Evolutionary conservation across 2,329 filamentous ascomycete species (phyloP).

Genomic region (Nannizzia gypsea): DNA sequence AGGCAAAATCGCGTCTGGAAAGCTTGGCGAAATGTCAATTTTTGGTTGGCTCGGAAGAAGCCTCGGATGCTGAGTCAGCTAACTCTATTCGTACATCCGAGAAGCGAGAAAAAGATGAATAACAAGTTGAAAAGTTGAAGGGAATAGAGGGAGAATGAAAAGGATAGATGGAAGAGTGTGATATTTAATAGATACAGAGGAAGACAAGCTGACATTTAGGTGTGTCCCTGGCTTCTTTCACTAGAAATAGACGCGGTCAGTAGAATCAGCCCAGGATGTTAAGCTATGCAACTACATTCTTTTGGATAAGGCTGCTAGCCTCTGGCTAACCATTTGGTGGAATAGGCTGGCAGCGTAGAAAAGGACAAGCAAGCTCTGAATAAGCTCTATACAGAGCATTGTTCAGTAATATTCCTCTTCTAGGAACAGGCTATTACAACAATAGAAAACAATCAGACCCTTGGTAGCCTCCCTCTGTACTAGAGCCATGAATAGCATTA

Average conservation of each 20-base stretch:
- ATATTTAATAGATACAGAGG: not conserved
- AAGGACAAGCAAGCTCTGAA: not conserved
- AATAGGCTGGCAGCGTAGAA: not conserved
- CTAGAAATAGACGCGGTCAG: not conserved
- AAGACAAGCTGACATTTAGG: not conserved
- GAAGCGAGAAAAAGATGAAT: not conserved
- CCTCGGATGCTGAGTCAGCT: conserved; percentile 1
- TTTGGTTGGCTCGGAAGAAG: not conserved
- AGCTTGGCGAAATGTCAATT: not conserved
- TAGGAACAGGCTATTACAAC: not conserved
- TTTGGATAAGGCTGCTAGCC: not conserved
- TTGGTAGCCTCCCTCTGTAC: not conserved
- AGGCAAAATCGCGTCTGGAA: conserved; percentile 2
- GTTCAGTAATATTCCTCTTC: not conserved
- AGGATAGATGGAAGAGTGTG: not conserved
- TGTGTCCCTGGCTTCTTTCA: not conserved
- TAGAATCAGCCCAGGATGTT: not conserved
- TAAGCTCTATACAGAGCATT: not conserved
- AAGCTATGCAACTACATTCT: not conserved
- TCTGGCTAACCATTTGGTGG: not conserved
- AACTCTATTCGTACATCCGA: not conserved
- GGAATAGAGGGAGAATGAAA: not conserved
- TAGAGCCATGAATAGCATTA: not conserved
- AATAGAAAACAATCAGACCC: not conserved
- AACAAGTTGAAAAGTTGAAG: not conserved